Percentiles rank a stretch among this genome's conserved stretches.
phyloP scores from a whole-genome alignment of 169 alveolate genomes.

The Toxoplasma gondii region DNA sequence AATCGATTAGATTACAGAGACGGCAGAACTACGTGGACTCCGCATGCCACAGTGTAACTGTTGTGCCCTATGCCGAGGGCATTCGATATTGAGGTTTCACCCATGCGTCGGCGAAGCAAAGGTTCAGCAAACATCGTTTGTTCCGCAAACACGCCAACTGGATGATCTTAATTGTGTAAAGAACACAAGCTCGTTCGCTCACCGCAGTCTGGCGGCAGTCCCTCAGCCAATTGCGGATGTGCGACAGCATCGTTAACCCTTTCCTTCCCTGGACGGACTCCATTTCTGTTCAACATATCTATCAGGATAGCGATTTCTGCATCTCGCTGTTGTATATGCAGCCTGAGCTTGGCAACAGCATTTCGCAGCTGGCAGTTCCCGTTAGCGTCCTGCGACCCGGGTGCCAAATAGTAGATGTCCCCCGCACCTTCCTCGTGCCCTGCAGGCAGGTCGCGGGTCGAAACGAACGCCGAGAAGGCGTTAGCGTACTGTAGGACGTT shows the following conservation, averaged over 20 bases:
- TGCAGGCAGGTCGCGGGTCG: not conserved
- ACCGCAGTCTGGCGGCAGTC: slow-evolving; percentile 10
- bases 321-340: slow-evolving; percentile 79
- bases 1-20: too few relatives aligned
- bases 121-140: too few relatives aligned
- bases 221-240: not conserved
- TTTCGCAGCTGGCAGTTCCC: not conserved
- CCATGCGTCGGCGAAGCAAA: too few relatives aligned
- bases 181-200: not conserved
- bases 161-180: not conserved
- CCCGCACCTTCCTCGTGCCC: not conserved
- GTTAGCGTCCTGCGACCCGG: not conserved
- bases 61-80: too few relatives aligned
- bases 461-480: not conserved
- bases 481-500: not conserved
- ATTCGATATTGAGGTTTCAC: too few relatives aligned
- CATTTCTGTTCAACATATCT: slow-evolving; percentile 75
- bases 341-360: slow-evolving; percentile 29
- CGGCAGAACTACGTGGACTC: too few relatives aligned
- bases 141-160: too few relatives aligned
- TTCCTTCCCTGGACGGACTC: slow-evolving; percentile 36
- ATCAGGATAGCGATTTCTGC: slow-evolving; percentile 86
- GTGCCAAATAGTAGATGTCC: not conserved
- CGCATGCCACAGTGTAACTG: too few relatives aligned
- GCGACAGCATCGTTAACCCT: not conserved